Evolutionary conservation across 2,329 filamentous ascomycete species (phyloP), one percentile per base, ranked within the genome.

Genomic region (Alternaria solani): DNA sequence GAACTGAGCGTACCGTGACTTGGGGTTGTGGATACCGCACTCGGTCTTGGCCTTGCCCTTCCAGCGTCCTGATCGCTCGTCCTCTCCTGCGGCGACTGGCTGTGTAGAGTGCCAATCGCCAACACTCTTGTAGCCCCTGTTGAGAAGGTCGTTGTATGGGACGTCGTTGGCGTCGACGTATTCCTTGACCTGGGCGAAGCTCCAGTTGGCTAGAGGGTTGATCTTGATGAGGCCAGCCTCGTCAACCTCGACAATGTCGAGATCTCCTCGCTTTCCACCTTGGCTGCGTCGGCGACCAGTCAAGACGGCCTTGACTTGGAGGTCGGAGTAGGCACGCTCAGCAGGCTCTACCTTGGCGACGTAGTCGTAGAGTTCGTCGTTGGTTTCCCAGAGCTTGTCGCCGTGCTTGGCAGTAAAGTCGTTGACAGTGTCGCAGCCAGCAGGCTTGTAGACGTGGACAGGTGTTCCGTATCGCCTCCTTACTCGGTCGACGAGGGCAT

Each of bases 21-120:
- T 90, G 81, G 95, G 96, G 85, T 98, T 98, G 87, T 99, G 95
- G 76, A 99, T 98, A 48, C 95, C 95, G 79, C 95, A 99, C 84
- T 99, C 95, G 16, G 93, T 96, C 89, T 99, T 99, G 74, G 86
- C 83, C 80, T 93, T 91, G 63, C 95, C 95, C 86, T 97, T 97
- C 95, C 95, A 99, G 69, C 95, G 90, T 59, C 95, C 95, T 8
- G 95, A 91, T 52, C 95, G 90, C 87, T 99, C 95, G 74, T 98
- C 95, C 81, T 99, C 95, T 67, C 92, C 92, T 60, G 94, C 93
- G 65, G 86, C 88, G 62, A 98, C 93, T 12, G 95, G 94, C 66
- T 84, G 90, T 4, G 95, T 99, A 51, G 93, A 97, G 85, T 99
- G 95, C 92, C 94, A 98, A 84, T 99, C 95, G 63, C 95, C 95